Conservation (phyloP, 306 rosid genomes). For the Vachellia collinsii region DNA sequence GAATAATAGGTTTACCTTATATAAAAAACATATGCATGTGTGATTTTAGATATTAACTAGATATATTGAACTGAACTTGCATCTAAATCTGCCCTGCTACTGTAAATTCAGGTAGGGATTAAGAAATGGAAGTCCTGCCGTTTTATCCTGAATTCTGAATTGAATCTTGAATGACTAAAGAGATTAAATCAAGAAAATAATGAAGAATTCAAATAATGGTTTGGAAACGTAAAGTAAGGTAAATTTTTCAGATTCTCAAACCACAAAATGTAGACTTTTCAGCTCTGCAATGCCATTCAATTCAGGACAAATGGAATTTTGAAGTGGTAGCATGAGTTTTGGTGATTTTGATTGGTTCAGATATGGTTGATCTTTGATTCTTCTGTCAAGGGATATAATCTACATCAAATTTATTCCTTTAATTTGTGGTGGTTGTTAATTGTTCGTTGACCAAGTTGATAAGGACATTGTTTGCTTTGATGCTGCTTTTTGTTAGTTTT, state of each 20-base stretch:
- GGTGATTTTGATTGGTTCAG: constrained; percentile 1
- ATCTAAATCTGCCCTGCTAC: background rate
- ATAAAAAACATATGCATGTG: no score
- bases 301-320: background rate
- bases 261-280: background rate
- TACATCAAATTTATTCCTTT: constrained; percentile 1
- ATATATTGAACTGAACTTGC: no score
- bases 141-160: background rate
- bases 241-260: background rate
- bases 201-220: background rate
- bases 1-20: no score
- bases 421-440: background rate
- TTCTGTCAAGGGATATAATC: constrained; percentile 1
- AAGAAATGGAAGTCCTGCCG: background rate
- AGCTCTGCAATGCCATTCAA: background rate
- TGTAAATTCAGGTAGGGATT: background rate
- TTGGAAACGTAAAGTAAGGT: background rate
- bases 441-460: background rate
- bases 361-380: constrained; percentile 9
- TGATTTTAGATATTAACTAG: no score
- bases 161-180: background rate
- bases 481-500: background rate
- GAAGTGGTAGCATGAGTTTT: background rate
- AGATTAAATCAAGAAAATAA: background rate
- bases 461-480: background rate